These are phyloP conservation scores for Termitomyces sp. DNA, from an alignment of 768 basidiomycete genomes.

Conservation along the genomic window DNA sequence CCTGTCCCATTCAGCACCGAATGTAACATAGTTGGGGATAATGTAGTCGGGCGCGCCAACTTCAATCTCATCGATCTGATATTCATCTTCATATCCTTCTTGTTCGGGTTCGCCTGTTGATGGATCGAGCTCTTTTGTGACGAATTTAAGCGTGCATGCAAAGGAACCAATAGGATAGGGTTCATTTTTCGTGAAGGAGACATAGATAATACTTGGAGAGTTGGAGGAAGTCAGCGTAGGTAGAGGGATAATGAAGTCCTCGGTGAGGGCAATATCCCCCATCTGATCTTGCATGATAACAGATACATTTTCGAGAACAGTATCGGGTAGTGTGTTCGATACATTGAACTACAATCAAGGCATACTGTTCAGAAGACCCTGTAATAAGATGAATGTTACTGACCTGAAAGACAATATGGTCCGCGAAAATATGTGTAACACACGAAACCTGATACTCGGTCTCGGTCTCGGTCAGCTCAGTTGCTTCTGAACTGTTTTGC, in stretches of 20 bases:
- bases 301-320: constrained; percentile 89
- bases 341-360: constrained; percentile 75
- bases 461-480: constrained; percentile 90
- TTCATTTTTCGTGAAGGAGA: constrained; percentile 84
- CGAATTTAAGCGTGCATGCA: constrained; percentile 86
- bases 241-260: constrained; percentile 92
- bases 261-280: constrained; percentile 68
- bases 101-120: constrained; percentile 93
- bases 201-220: constrained; percentile 86
- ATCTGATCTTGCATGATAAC: constrained; percentile 85
- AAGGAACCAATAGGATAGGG: constrained; percentile 82
- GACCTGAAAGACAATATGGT: constrained; percentile 96
- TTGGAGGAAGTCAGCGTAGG: constrained; percentile 60
- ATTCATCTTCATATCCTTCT: constrained; percentile 99
- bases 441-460: constrained; percentile 97
- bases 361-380: background rate
- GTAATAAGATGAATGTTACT: constrained; percentile 13
- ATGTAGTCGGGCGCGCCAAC: constrained; percentile 93
- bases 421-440: constrained; percentile 95
- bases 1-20: constrained; percentile 94
- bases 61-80: constrained; percentile 94
- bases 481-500: constrained; percentile 79
- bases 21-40: constrained; percentile 89
- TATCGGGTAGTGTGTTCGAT: constrained; percentile 93
- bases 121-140: constrained; percentile 97